Evolutionary conservation across 495 filamentous ascomycete species (phyloP), one percentile per base, ranked within the genome.

Genomic region (Amniculicola lignicola): DNA sequence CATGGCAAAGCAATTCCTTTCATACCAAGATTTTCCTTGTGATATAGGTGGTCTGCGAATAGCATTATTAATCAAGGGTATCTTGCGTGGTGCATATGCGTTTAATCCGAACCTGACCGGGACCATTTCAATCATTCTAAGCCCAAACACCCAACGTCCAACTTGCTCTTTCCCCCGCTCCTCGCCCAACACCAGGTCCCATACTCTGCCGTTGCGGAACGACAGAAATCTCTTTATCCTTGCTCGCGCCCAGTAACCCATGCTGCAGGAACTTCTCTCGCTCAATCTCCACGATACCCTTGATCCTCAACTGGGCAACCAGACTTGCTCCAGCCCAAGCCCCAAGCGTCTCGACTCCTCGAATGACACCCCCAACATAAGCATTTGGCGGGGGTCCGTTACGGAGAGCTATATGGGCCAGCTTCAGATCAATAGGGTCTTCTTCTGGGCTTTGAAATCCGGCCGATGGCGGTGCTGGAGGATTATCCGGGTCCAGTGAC

Each of bases 271-370:
- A 95, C 31, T 82, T 79, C 40, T 98, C 94, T 35, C 87, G 76
- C 58, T 97, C 94, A 31, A 97, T 79, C 62, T 90, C 86, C 2
- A 90, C 84, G 38, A 90, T 73, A 0, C 89, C 86, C 23, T 82
- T 82, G 22, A 93, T 76, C 60, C 90, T 90, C 60, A 95, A 40
- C 18, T 57, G 72, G 0, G 85, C 84, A 1, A 91, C 71, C 45
- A 98, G 66, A 71, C 90, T 95, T 3, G 84, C 90, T 15, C 93
- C 93, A 29, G 84, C 82, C 92, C 93, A 98, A 4, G 89, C 75
- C 0, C 93, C 93, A 0, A 97, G 73, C 4, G 86, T 89, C 63
- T 94, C 87, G 11, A 96, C 74, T 14, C 85, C 87, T 1, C 88
- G 80, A 19, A 96, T 70, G 15, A 79, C 67, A 5, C 87, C 89